Evolutionary conservation across 129 eudicot species (phyloP).

Genomic region (Saposhnikovia divaricata): DNA sequence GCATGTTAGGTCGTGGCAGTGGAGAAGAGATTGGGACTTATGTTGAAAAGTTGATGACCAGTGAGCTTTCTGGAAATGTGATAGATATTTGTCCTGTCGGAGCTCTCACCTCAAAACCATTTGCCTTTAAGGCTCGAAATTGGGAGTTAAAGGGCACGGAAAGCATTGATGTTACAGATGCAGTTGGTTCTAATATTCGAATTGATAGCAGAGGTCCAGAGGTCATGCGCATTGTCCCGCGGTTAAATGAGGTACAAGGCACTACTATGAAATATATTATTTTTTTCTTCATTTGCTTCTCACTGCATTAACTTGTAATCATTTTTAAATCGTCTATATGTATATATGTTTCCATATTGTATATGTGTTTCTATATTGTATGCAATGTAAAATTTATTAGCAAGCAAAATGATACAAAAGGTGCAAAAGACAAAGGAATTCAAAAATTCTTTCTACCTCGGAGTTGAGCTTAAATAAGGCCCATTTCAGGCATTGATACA

Average conservation of each 20-base stretch:
- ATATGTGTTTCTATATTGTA: neutral
- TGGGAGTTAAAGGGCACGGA: slow-evolving; percentile 99
- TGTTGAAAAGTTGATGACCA: slow-evolving; percentile 93
- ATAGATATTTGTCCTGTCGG: slow-evolving; percentile 99
- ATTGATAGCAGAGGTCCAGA: slow-evolving; percentile 99
- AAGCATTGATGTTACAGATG: slow-evolving; percentile 95
- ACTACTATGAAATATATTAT: neutral
- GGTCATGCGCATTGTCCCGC: slow-evolving; percentile 93
- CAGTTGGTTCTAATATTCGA: slow-evolving; percentile 95
- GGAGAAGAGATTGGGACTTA: slow-evolving; percentile 99
- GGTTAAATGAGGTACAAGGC: slow-evolving; percentile 73
- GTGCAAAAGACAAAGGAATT: neutral
- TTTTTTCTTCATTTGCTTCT: neutral
- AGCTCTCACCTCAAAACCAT: slow-evolving; percentile 97
- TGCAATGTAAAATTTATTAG: neutral
- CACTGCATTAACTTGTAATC: neutral
- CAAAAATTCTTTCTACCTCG: neutral
- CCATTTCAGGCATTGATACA: too few relatives aligned
- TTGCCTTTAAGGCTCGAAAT: slow-evolving; percentile 95
- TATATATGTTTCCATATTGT: neutral
- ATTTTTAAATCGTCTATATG: neutral
- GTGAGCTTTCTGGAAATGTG: slow-evolving; percentile 96
- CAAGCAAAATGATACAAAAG: neutral
- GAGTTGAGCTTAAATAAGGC: neutral
- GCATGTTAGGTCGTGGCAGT: slow-evolving; percentile 99